Base-by-base conservation (phyloP, 2,329 filamentous ascomycete species). In the Phyllosticta citriasiana region DNA sequence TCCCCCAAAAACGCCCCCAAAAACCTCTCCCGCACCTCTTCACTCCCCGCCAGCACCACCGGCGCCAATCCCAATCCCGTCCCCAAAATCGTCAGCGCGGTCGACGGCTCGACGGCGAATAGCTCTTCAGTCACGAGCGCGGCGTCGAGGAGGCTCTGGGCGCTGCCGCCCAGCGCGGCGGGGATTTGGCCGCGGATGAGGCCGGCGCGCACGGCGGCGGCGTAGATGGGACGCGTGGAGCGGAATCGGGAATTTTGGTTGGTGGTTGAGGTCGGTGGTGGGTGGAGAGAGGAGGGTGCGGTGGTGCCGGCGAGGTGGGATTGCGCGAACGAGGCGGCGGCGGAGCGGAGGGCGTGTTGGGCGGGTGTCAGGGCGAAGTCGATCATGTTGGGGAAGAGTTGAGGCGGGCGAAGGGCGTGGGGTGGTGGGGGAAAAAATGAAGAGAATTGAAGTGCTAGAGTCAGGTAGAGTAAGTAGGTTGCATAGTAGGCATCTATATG, bases 21-120 rank as follows among this genome's bases (percentile, higher is more conserved):
- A 53, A 81, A 79, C 61, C 75, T 73, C 9, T 74, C 70, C 59
- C 72, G 66, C 58, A 76, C 72, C 62, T 75, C 73, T 2, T 71
- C 66, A 22, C 71, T 76, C n/a, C 73, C 76, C 1, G 70, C 51
- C 7, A 83, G 65, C 57, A 79, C 75, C 35, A 84, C 67, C 1
- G 82, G 80, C 1, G 76, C 79, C 33, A 84, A 66, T 0, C 81
- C 82, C 2, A 84, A 68, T 0, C 78, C 80, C 0, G 79, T 83
- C 0, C 74, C 79, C 50, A 82, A 75, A 16, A 83, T 76, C 0
- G 79, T 82, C 19, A 84, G 65, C 0, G 78, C 73, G 0, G 77
- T 73, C 16, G 76, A 77, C 0, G 78, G 76, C 63, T 84, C 82
- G 40, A 79, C 76, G 1, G 77, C 71, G 64, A 80, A 83, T 62